phyloP scores from a whole-genome alignment of 1,284 basidiomycete species.

The Tilletia caries region DNA sequence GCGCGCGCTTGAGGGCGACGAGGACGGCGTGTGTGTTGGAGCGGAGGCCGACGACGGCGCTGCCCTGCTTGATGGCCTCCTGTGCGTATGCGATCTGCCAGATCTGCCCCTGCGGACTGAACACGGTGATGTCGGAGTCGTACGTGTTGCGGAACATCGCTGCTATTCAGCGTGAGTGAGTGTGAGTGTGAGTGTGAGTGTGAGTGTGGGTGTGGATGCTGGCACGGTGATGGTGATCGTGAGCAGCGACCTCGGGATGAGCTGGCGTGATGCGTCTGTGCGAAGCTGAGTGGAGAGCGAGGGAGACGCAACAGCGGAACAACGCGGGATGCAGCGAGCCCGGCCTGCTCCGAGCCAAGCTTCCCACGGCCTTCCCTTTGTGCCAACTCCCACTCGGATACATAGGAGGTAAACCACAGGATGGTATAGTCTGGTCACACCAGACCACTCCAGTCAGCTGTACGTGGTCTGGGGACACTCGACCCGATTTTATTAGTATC shows the following conservation, averaged over 20 bases:
- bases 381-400: too few species aligned
- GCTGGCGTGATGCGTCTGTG: neutral
- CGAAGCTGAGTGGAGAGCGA: too few species aligned
- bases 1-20: slow-evolving; percentile 95
- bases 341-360: neutral
- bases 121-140: slow-evolving; percentile 52
- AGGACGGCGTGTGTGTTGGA: slow-evolving; percentile 93
- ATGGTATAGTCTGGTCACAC: too few species aligned
- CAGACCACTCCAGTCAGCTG: too few species aligned
- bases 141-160: slow-evolving; percentile 50
- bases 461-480: too few species aligned
- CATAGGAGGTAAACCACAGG: too few species aligned
- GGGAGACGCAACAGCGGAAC: too few species aligned
- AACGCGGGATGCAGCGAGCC: neutral
- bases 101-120: slow-evolving; percentile 56
- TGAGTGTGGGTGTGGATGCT: neutral
- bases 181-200: too few species aligned
- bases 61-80: slow-evolving; percentile 99
- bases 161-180: too few species aligned
- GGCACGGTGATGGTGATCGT: neutral
- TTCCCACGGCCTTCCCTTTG: slow-evolving; percentile 10
- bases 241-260: too few species aligned
- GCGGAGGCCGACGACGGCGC: slow-evolving; percentile 90
- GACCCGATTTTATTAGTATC: too few species aligned
- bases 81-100: slow-evolving; percentile 98